A percentile compares a stretch with the other conserved stretches of the same genome.
Conservation (phyloP, 805 yeast species). For the Tetrapisispora namnaoensis region DNA sequence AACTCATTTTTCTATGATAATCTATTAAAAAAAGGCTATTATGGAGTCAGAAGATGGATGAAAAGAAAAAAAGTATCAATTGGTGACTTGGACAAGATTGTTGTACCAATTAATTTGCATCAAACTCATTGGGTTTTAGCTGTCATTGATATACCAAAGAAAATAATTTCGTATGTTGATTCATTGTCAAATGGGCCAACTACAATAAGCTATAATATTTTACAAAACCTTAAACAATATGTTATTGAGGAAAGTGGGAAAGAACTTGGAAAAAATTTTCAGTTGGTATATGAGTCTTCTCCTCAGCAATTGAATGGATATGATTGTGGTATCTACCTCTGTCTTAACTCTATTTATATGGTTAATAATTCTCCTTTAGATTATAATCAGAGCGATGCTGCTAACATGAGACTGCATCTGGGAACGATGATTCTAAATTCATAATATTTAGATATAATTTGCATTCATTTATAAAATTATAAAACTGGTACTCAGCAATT, state of each 20-base stretch:
- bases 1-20: slow-evolving; percentile 83
- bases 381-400: slow-evolving; percentile 64
- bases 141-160: slow-evolving; percentile 52
- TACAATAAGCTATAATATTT: slow-evolving; percentile 28
- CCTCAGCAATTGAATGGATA: slow-evolving; percentile 86
- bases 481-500: too few relatives aligned
- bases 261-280: slow-evolving; percentile 28
- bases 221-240: slow-evolving; percentile 47
- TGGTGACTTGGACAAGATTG: slow-evolving; percentile 49
- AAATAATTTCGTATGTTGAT: slow-evolving; percentile 63
- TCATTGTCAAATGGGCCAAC: slow-evolving; percentile 43
- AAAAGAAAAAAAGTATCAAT: slow-evolving; percentile 63
- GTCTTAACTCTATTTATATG: slow-evolving; percentile 61
- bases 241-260: slow-evolving; percentile 55
- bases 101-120: slow-evolving; percentile 75
- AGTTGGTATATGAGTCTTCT: slow-evolving; percentile 31
- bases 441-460: background rate
- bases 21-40: slow-evolving; percentile 61
- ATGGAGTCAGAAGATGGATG: slow-evolving; percentile 78
- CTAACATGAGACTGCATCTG: slow-evolving; percentile 43
- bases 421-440: slow-evolving; percentile 21
- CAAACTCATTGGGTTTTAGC: slow-evolving; percentile 91
- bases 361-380: slow-evolving; percentile 40
- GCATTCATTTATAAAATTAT: background rate
- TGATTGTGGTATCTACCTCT: slow-evolving; percentile 92